Evolutionary conservation across 23 red algal genomes (phyloP).

Genomic region (Gracilaria gracilis): DNA sequence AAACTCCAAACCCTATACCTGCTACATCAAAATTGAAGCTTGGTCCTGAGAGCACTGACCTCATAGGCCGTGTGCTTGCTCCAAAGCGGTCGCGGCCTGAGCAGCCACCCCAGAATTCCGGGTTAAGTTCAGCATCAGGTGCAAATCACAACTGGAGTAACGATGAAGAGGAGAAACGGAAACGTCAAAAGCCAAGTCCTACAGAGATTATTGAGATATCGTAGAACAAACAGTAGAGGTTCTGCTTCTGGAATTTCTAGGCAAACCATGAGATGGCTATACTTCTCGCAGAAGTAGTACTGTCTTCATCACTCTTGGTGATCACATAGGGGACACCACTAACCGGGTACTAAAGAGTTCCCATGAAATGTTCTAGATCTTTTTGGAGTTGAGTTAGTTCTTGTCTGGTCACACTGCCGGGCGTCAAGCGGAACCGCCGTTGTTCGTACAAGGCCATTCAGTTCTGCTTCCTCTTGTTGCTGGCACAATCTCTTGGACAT

Average conservation of each 20-base stretch:
- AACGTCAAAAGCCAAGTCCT: slow-evolving; percentile 14
- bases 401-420: not conserved
- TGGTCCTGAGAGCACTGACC: not conserved
- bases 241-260: not conserved
- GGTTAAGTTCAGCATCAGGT: not conserved
- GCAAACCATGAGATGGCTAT: not conserved
- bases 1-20: not conserved
- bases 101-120: not conserved
- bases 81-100: not conserved
- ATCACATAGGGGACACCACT: not conserved
- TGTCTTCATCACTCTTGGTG: not conserved
- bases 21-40: not conserved
- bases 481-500: slow-evolving; percentile 1
- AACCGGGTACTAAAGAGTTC: slow-evolving; percentile 2
- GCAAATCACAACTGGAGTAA: not conserved
- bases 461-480: not conserved
- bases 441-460: slow-evolving; percentile 3
- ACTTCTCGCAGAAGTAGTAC: not conserved
- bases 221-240: not conserved
- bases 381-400: not conserved
- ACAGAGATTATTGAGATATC: slow-evolving; percentile 1
- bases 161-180: slow-evolving; percentile 3
- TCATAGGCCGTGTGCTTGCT: not conserved
- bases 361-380: slow-evolving; percentile 11
- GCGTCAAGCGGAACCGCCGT: not conserved